Conservation (phyloP, 2,329 filamentous ascomycete genomes). For the Diaporthe destruens region DNA sequence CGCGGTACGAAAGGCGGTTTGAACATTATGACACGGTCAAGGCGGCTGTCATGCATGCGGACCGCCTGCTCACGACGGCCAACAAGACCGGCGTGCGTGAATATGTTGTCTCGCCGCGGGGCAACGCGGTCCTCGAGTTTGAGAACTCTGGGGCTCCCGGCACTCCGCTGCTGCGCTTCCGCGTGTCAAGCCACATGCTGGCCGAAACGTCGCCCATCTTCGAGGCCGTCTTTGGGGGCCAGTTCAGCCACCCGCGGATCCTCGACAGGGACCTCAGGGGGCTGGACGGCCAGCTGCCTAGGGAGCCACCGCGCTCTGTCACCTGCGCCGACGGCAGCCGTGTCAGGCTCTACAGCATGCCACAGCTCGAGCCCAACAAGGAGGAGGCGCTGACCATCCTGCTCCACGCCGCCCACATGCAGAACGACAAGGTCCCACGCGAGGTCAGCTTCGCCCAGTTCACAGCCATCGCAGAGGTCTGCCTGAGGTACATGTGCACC, state of each 20-base stretch:
- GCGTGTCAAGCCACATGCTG: constrained; percentile 64
- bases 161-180: constrained; percentile 60
- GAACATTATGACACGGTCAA: constrained; percentile 60
- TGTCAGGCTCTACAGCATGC: constrained; percentile 65
- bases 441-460: constrained; percentile 63
- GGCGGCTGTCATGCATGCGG: constrained; percentile 56
- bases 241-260: constrained; percentile 28
- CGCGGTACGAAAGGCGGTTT: constrained; percentile 60
- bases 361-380: constrained; percentile 61
- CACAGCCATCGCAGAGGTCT: constrained; percentile 65
- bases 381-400: constrained; percentile 59
- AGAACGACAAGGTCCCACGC: constrained; percentile 59
- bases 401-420: constrained; percentile 65
- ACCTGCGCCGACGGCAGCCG: constrained; percentile 58
- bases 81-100: constrained; percentile 55
- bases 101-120: constrained; percentile 57
- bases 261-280: constrained; percentile 49
- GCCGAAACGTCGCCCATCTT: constrained; percentile 66
- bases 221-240: constrained; percentile 57
- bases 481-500: constrained; percentile 63
- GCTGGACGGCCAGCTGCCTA: constrained; percentile 52
- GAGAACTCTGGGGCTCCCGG: constrained; percentile 55
- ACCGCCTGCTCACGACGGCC: constrained; percentile 55
- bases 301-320: constrained; percentile 51
- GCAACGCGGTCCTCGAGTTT: constrained; percentile 66